Conservation (phyloP, 148 eudicot species). For the Chenopodium formosanum region DNA sequence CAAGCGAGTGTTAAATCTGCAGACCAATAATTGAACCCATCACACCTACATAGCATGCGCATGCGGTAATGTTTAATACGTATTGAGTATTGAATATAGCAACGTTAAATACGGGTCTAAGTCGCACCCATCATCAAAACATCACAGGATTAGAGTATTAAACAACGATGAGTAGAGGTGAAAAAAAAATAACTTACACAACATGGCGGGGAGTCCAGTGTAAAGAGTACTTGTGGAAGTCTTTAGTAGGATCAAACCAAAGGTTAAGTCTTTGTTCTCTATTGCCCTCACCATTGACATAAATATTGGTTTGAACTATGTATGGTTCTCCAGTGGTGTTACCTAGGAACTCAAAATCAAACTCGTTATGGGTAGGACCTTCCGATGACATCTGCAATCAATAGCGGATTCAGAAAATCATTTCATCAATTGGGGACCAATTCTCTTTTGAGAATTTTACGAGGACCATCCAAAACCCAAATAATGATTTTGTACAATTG, state of each 20-base stretch:
- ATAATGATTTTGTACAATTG: no score
- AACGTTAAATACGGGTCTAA: no score
- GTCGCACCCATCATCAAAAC: no score
- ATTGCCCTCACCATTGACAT: constrained; percentile 81
- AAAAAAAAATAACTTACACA: constrained; percentile 46
- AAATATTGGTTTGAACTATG: constrained; percentile 76
- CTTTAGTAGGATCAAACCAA: constrained; percentile 87
- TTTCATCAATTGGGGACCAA: neutral
- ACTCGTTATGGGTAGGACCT: constrained; percentile 75
- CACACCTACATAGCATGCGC: neutral
- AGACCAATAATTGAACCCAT: neutral
- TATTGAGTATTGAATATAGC: no score
- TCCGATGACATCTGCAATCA: constrained; percentile 81
- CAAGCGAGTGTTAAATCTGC: no score
- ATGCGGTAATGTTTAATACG: no score
- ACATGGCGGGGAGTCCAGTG: constrained; percentile 77
- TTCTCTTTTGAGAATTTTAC: neutral
- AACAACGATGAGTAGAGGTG: no score
- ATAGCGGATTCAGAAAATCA: neutral
- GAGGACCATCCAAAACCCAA: no score
- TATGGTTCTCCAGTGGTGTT: constrained; percentile 86
- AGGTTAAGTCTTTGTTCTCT: constrained; percentile 80
- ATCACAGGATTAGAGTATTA: no score
- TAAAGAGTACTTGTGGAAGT: constrained; percentile 65
- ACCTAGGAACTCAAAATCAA: constrained; percentile 91